Evolutionary conservation across 1,139 yeast genomes (phyloP).

Genomic region (Lizanozyma gosingica): DNA sequence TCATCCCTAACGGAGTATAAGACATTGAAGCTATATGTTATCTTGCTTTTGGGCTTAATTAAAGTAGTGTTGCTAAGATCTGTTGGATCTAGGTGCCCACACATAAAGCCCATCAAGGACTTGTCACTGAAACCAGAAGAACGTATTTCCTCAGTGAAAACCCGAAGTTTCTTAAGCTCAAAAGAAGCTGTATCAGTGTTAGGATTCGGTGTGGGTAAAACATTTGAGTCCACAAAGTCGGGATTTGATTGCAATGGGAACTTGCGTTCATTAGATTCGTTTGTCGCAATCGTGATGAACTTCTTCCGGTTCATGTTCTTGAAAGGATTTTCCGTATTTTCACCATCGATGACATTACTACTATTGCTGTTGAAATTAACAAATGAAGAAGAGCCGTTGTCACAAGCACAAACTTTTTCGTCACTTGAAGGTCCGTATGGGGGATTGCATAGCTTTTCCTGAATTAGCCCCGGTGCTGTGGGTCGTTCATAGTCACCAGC

Average conservation of each 20-base stretch:
- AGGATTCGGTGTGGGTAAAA: too few species aligned
- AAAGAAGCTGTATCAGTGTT: too few species aligned
- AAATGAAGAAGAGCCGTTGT: too few species aligned
- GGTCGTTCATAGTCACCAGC: conserved; percentile 3
- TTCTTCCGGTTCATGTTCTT: too few species aligned
- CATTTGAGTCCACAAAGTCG: too few species aligned
- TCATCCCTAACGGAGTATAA: conserved; percentile 6
- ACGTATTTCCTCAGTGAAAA: conserved; percentile 6
- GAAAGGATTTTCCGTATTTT: too few species aligned
- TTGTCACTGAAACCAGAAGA: conserved; percentile 10
- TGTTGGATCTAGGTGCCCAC: conserved; percentile 8
- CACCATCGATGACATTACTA: too few species aligned
- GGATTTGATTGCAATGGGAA: too few species aligned
- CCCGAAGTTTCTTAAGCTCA: conserved; percentile 1
- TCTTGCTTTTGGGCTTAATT: neutral
- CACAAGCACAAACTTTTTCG: too few species aligned
- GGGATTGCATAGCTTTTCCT: conserved; percentile 1
- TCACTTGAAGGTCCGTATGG: neutral
- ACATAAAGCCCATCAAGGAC: conserved; percentile 10
- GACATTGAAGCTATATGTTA: conserved; percentile 8
- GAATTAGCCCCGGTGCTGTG: conserved; percentile 6
- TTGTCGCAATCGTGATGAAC: too few species aligned
- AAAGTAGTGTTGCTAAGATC: conserved; percentile 6
- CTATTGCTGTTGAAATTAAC: too few species aligned
- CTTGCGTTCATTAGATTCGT: too few species aligned